A percentile compares a stretch with the other conserved stretches of the same genome.
phyloP scores from a whole-genome alignment of 2,329 filamentous ascomycete genomes.

The Ramichloridium luteum region DNA sequence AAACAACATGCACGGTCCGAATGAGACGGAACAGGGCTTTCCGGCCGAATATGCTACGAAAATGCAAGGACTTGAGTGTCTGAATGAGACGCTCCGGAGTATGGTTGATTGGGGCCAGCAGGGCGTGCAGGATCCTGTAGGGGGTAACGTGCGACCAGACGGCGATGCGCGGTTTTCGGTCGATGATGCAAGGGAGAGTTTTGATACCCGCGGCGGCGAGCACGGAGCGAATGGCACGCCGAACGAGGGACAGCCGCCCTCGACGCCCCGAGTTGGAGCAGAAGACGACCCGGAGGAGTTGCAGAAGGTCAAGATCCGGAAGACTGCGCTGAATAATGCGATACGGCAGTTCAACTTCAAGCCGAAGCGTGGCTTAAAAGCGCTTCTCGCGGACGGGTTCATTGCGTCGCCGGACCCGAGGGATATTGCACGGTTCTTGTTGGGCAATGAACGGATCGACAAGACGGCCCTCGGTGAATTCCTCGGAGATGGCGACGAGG shows the following conservation, averaged over 20 bases:
- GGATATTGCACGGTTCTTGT: constrained; percentile 74
- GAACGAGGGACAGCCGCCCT: constrained; percentile 7
- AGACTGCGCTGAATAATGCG: constrained; percentile 81
- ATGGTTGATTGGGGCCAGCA: constrained; percentile 88
- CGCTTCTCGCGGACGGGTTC: constrained; percentile 72
- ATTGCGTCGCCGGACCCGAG: constrained; percentile 65
- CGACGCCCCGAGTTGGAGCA: constrained; percentile 38
- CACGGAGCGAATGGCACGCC: constrained; percentile 33
- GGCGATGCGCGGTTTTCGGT: constrained; percentile 39
- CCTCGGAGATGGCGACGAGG: constrained; percentile 80
- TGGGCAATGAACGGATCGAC: constrained; percentile 71
- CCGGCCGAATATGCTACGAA: constrained; percentile 88
- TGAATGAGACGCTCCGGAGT: constrained; percentile 80
- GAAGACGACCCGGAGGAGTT: constrained; percentile 89
- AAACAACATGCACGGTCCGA: constrained; percentile 48
- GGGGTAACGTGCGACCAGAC: constrained; percentile 28
- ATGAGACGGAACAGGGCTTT: constrained; percentile 52
- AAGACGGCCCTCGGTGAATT: constrained; percentile 91
- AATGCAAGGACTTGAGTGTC: constrained; percentile 71
- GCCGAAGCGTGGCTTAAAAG: constrained; percentile 83
- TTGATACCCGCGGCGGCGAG: constrained; percentile 52
- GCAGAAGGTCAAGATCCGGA: constrained; percentile 88
- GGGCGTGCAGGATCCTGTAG: constrained; percentile 37
- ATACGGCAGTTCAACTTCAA: constrained; percentile 96
- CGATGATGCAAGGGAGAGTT: constrained; percentile 56